These are phyloP conservation scores for Ogataea ramenticola DNA, from an alignment of 805 yeast species.

Conservation along the genomic window DNA sequence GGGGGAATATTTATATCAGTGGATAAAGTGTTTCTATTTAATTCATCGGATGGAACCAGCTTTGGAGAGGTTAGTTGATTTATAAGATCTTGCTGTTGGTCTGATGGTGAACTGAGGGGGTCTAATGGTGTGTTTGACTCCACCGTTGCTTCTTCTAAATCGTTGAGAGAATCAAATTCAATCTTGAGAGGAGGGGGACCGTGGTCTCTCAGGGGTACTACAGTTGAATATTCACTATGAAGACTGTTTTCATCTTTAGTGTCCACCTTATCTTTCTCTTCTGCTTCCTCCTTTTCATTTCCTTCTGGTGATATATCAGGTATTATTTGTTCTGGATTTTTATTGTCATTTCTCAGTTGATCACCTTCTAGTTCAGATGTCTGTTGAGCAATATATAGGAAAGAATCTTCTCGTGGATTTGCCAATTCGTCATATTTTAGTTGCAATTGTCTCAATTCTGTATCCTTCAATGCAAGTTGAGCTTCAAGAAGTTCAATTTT, in stretches of 20 bases:
- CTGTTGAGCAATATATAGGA: not conserved
- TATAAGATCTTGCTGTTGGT: conserved; percentile 10
- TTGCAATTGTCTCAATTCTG: not conserved
- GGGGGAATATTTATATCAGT: conserved; percentile 16
- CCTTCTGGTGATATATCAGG: no score
- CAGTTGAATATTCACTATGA: no score
- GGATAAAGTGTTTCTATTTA: conserved; percentile 3
- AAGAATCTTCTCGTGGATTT: not conserved
- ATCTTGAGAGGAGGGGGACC: not conserved
- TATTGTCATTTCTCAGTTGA: not conserved
- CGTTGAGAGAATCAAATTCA: not conserved
- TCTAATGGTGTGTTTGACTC: conserved; percentile 6
- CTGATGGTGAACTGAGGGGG: conserved; percentile 18
- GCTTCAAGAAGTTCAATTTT: conserved; percentile 4
- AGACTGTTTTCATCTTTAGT: no score
- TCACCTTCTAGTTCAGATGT: not conserved
- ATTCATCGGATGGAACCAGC: conserved; percentile 4
- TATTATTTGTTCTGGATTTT: no score
- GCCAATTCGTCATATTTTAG: not conserved
- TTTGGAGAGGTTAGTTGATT: not conserved
- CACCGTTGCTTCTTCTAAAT: not conserved
- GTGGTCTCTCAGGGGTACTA: not conserved
- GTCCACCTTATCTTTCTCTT: no score
- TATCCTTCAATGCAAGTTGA: conserved; percentile 6
- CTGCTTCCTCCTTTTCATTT: no score